These are phyloP conservation scores for Saprolegnia parasitica DNA, from an alignment of 352 stramenopile species.

Conservation along the genomic window DNA sequence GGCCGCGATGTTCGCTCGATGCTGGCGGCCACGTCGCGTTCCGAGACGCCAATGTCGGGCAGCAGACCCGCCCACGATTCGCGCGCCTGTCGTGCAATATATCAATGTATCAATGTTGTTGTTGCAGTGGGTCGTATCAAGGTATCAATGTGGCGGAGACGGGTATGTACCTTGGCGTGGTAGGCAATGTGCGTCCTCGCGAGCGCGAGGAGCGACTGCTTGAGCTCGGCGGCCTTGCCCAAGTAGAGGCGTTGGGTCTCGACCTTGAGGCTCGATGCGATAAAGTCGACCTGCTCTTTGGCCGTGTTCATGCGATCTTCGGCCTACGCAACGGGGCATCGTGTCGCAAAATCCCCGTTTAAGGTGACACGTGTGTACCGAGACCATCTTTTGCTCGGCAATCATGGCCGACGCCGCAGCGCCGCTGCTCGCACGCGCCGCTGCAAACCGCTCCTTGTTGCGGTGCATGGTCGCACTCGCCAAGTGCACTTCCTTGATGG, in stretches of 20 bases:
- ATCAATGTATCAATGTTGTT: no score
- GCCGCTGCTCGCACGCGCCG: slow-evolving; percentile 74
- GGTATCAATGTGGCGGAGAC: no score
- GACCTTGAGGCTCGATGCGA: slow-evolving; percentile 79
- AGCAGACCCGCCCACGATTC: slow-evolving; percentile 68
- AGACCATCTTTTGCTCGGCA: slow-evolving; percentile 85
- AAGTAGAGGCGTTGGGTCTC: slow-evolving; percentile 80
- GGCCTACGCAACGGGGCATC: no score
- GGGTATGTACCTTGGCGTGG: slow-evolving; percentile 67
- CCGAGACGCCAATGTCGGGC: slow-evolving; percentile 52
- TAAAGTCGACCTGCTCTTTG: slow-evolving; percentile 84
- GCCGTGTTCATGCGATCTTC: slow-evolving; percentile 85
- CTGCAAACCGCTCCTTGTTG: slow-evolving; percentile 85
- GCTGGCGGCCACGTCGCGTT: slow-evolving; percentile 57
- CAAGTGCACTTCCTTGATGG: slow-evolving; percentile 82
- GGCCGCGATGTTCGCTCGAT: slow-evolving; percentile 40
- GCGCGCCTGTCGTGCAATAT: slow-evolving; percentile 62
- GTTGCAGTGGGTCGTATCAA: no score
- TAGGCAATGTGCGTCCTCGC: slow-evolving; percentile 79
- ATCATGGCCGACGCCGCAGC: slow-evolving; percentile 80
- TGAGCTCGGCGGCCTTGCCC: slow-evolving; percentile 71
- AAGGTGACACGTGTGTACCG: slow-evolving; percentile 41
- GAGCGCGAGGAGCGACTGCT: slow-evolving; percentile 66
- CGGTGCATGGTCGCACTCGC: slow-evolving; percentile 86
- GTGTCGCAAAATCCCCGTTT: background rate